These are phyloP conservation scores for Tylopilus sp. DNA, from an alignment of 768 basidiomycete genomes.

Conservation along the genomic window DNA sequence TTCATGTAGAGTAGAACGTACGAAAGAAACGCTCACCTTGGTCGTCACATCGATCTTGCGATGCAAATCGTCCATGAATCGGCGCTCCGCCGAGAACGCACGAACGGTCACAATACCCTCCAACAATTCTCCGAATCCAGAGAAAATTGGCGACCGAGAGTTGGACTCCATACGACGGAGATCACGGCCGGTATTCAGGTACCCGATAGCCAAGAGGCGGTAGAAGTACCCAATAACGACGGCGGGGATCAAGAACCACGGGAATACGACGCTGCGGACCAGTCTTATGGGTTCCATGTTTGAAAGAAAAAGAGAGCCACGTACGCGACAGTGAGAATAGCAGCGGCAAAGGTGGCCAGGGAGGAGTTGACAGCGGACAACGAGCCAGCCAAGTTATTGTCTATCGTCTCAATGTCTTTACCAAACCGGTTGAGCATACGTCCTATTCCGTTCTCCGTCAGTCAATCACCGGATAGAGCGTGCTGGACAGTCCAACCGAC, in stretches of 20 bases:
- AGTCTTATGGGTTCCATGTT: conserved; percentile 6
- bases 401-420: conserved; percentile 87
- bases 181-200: conserved; percentile 78
- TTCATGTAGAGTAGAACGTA: background rate
- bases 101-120: conserved; percentile 92
- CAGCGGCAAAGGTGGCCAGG: conserved; percentile 71
- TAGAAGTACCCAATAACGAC: conserved; percentile 71
- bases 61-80: conserved; percentile 76
- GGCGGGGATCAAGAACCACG: conserved; percentile 79
- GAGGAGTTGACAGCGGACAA: conserved; percentile 77
- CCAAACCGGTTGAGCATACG: conserved; percentile 87
- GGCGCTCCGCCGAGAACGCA: conserved; percentile 79
- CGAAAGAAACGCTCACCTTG: conserved; percentile 43
- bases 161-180: conserved; percentile 90
- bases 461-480: background rate
- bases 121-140: conserved; percentile 76
- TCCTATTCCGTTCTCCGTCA: conserved; percentile 36
- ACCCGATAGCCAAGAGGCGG: conserved; percentile 63
- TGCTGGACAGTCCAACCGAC: conserved; percentile 25
- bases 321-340: conserved; percentile 68
- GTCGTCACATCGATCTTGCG: conserved; percentile 74
- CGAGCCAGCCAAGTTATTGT: conserved; percentile 63
- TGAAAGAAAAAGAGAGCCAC: conserved; percentile 20
- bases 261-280: conserved; percentile 59
- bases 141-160: conserved; percentile 78